Evolutionary conservation across 306 rosid species (phyloP), one percentile per base, ranked within the genome.

Genomic region (Datisca glomerata): DNA sequence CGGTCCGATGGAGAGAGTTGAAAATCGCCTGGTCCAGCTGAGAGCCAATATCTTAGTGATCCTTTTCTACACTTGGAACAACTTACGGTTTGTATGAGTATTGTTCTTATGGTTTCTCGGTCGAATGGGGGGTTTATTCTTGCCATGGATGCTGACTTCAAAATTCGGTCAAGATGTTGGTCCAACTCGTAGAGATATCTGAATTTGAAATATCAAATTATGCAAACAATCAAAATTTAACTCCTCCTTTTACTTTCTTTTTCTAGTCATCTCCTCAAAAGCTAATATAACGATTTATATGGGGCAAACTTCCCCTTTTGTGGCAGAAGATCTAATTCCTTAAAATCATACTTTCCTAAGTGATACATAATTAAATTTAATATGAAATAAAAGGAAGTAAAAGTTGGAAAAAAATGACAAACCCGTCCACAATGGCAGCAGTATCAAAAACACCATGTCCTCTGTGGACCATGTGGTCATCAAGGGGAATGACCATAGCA

Each of bases 391-490:
- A 31, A 3, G n/a, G 36, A 31, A 31, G 13, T 12, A 11, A 31
- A 31, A 16, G 56, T 47, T 54, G n/a, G 10, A 0, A 16, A 49
- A 24, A 53, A 65, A 51, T 50, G 28, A 78, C 92, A 64, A 40
- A 79, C 96, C 96, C 96, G 2, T 87, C 78, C 49, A 56, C 47
- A 25, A 87, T 79, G 61, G 93, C 80, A 21, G 94, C 96, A 13
- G 96, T 87, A 43, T 87, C 94, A 13, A 87, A 87, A 62, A 87
- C 94, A 54, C 87, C 94, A 18, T 87, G 96, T 41, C 96, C 96
- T 38, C 96, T 65, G 17, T 87, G 96, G 55, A 87, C 89, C 94
- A 87, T 76, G 71, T 87, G 96, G 51, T 87, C 96, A 59, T 82
- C 96, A 65, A 82, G 59, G 18, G 96, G 89, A 48, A 87, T 69